Base-by-base conservation (phyloP, 1,139 yeast species). In the Diutina siamensis region DNA sequence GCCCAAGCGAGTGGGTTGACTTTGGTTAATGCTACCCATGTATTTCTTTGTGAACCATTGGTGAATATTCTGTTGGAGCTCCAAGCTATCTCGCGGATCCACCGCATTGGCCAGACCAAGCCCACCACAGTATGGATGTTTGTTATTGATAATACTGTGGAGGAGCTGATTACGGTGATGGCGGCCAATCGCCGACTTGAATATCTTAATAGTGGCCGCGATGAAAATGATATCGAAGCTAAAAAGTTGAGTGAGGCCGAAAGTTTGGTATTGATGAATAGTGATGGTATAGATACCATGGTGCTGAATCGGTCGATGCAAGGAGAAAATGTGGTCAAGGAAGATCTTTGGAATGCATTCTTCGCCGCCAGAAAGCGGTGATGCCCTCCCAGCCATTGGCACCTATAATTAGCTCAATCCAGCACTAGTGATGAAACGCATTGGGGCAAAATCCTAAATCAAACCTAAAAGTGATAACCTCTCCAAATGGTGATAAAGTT, bases 51-150 rank as follows among this genome's bases (percentile, higher is more conserved):
- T 60, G 98, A 92, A 59, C 97, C 97, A 0, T 70, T 92, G 50
- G 82, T 89, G n/a, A 88, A 87, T 56, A 78, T 88, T 0, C 83
- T 95, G 1, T 68, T 88, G 45, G 97, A 92, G 55, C 61, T 84
- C 20, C 98, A 92, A 57, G 97, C 97, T 0, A 83, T 89, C 47
- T 85, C 94, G 41, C 74, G 98, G 52, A 80, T 92, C 42, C 96
- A 89, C 58, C 67, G 98, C 50, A 89, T 92, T 57, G 98, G 98
- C 0, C 98, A 92, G 59, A 75, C 72, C 2, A 67, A 71, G 38
- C 77, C 75, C 17, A 92, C 97, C 0, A 83, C 80, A 2, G 95
- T 92, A 2, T 89, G 97, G 95, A 81, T 84, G 75, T 87, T 89
- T 65, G 80, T 85, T 31, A 83, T 88, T 47, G 78, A 75, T 48